Evolutionary conservation across 2,329 filamentous ascomycete genomes (phyloP).

Genomic region (Malbranchea cinnamomea): DNA sequence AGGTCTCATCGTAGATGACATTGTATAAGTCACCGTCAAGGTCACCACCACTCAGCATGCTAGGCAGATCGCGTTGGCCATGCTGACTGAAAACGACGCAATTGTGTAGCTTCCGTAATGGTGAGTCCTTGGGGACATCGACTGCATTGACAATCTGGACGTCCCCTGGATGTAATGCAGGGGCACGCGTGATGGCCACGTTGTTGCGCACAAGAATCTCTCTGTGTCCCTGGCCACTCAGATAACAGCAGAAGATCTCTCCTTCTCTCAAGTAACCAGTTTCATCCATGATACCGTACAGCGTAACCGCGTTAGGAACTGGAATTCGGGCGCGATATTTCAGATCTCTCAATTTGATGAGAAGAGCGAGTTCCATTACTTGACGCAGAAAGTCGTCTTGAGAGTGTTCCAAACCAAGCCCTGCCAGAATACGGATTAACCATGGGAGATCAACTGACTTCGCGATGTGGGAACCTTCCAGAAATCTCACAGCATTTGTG

Average conservation of each 20-base stretch:
- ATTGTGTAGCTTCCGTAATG: slow-evolving; percentile 49
- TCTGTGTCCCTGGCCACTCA: slow-evolving; percentile 22
- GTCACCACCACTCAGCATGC: slow-evolving; percentile 65
- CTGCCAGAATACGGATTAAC: slow-evolving; percentile 44
- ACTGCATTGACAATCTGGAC: slow-evolving; percentile 52
- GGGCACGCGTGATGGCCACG: slow-evolving; percentile 60
- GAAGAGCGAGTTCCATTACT: slow-evolving; percentile 52
- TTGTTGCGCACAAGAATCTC: slow-evolving; percentile 20
- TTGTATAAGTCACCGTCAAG: slow-evolving; percentile 74
- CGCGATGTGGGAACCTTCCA: slow-evolving; percentile 48
- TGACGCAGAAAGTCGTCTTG: slow-evolving; percentile 55
- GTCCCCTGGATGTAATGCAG: slow-evolving; percentile 69
- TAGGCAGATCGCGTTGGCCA: slow-evolving; percentile 60
- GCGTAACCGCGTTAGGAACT: slow-evolving; percentile 53
- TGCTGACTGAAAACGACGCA: slow-evolving; percentile 64
- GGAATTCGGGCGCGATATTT: slow-evolving; percentile 69
- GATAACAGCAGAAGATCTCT: slow-evolving; percentile 52
- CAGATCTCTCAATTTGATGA: slow-evolving; percentile 56
- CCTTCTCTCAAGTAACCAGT: slow-evolving; percentile 51
- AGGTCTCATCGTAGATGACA: slow-evolving; percentile 53
- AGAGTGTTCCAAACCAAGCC: slow-evolving; percentile 48
- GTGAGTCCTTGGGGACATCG: slow-evolving; percentile 37
- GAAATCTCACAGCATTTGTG: slow-evolving; percentile 49
- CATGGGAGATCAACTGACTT: slow-evolving; percentile 44
- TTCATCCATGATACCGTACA: slow-evolving; percentile 77